These are phyloP conservation scores for Cystofilobasidium bisporidii DNA, from an alignment of 768 basidiomycete species.

Conservation along the genomic window DNA sequence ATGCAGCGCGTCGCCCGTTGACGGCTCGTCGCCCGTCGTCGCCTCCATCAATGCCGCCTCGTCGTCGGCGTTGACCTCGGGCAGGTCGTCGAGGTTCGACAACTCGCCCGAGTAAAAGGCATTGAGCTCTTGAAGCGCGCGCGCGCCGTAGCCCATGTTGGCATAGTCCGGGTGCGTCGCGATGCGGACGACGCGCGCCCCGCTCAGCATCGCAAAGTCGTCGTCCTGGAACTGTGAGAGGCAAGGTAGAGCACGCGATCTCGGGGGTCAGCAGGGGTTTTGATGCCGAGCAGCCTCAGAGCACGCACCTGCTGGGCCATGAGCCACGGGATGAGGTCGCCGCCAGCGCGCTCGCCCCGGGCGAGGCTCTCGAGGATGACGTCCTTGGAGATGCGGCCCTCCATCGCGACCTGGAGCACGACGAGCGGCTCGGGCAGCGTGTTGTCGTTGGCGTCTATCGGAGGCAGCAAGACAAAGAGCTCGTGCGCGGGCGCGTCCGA, in stretches of 20 bases:
- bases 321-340: constrained; percentile 97
- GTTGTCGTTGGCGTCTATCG: constrained; percentile 72
- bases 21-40: constrained; percentile 33
- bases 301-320: constrained; percentile 56
- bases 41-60: too few species aligned
- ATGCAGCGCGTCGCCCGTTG: constrained; percentile 56
- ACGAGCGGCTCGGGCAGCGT: constrained; percentile 88
- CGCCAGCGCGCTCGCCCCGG: constrained; percentile 73
- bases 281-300: not conserved
- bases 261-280: not conserved
- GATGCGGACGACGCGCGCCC: constrained; percentile 81
- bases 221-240: constrained; percentile 93
- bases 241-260: not conserved
- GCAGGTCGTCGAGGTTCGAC: constrained; percentile 69
- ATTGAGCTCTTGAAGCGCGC: constrained; percentile 76
- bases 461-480: constrained; percentile 88
- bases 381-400: constrained; percentile 80
- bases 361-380: constrained; percentile 76
- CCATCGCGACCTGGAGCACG: constrained; percentile 77
- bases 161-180: constrained; percentile 94
- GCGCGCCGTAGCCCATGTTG: constrained; percentile 90
- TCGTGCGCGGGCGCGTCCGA: constrained; percentile 96
- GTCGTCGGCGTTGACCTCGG: constrained; percentile 33
- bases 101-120: constrained; percentile 89
- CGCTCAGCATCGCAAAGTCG: constrained; percentile 82